These are phyloP conservation scores for Tetrapisispora taiwanensis DNA, from an alignment of 805 yeast genomes.

Conservation along the genomic window DNA sequence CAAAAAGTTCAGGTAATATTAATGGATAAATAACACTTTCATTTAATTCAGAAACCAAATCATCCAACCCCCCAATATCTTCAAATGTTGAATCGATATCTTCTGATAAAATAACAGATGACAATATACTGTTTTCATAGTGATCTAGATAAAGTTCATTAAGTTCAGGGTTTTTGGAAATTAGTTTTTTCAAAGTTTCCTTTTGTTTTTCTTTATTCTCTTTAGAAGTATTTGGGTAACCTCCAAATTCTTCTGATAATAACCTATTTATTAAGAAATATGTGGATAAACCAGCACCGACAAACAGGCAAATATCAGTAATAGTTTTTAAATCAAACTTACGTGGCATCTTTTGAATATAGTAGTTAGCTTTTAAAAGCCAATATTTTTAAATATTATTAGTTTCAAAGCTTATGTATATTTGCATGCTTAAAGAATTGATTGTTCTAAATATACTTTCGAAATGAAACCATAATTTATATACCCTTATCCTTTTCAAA, in stretches of 20 bases:
- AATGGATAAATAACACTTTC: conserved; percentile 87
- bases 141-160: conserved; percentile 41
- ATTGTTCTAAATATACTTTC: no score
- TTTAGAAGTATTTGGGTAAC: conserved; percentile 34
- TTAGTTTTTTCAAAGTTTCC: conserved; percentile 47
- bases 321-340: conserved; percentile 32
- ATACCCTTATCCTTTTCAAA: not conserved
- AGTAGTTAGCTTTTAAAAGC: no score
- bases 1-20: conserved; percentile 63
- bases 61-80: conserved; percentile 85
- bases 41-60: conserved; percentile 70
- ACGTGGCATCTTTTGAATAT: conserved; percentile 20
- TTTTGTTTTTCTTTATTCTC: conserved; percentile 54
- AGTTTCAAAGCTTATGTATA: no score
- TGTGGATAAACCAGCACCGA: conserved; percentile 60
- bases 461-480: no score
- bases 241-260: conserved; percentile 36
- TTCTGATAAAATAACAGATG: conserved; percentile 72
- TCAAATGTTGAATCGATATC: conserved; percentile 67
- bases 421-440: no score
- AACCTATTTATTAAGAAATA: conserved; percentile 48
- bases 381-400: no score
- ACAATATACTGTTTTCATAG: conserved; percentile 71
- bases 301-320: conserved; percentile 39
- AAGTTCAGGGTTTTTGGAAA: conserved; percentile 48